Evolutionary conservation across 768 basidiomycete genomes (phyloP).

Genomic region (Tulasnella sp.): DNA sequence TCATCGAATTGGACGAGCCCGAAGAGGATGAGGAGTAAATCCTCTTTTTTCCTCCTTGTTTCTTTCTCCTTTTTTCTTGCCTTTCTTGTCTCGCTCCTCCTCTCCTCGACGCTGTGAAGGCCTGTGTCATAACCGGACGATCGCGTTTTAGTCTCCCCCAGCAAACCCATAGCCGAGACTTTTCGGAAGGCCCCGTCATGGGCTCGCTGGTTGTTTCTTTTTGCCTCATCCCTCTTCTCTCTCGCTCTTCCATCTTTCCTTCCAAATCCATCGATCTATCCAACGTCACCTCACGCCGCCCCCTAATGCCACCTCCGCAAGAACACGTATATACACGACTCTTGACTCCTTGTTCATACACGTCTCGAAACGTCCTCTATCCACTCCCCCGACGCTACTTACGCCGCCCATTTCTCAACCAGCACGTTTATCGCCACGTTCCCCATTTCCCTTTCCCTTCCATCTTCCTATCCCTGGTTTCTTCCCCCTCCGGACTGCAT

Average conservation of each 20-base stretch:
- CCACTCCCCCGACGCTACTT: neutral
- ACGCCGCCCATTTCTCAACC: neutral
- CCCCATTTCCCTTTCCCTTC: neutral
- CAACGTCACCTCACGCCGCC: neutral
- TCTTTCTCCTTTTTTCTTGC: neutral
- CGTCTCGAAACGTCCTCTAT: neutral
- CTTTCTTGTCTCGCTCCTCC: neutral
- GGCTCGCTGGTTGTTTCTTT: neutral
- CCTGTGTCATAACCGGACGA: neutral
- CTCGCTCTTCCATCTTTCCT: neutral
- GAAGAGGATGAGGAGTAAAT: neutral
- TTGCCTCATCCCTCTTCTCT: neutral
- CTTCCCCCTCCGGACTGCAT: neutral
- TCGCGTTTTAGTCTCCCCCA: neutral
- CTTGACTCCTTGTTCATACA: neutral
- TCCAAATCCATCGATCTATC: neutral
- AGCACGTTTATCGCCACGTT: neutral
- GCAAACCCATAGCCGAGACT: neutral
- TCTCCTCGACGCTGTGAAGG: slow-evolving; percentile 2
- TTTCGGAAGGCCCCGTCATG: neutral
- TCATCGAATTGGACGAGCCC: neutral
- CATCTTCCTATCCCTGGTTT: neutral
- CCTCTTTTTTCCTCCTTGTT: neutral
- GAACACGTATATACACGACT: neutral
- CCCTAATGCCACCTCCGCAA: slow-evolving; percentile 10